phyloP scores from a whole-genome alignment of 305 asterid species.

The Fraxinus nigra region DNA sequence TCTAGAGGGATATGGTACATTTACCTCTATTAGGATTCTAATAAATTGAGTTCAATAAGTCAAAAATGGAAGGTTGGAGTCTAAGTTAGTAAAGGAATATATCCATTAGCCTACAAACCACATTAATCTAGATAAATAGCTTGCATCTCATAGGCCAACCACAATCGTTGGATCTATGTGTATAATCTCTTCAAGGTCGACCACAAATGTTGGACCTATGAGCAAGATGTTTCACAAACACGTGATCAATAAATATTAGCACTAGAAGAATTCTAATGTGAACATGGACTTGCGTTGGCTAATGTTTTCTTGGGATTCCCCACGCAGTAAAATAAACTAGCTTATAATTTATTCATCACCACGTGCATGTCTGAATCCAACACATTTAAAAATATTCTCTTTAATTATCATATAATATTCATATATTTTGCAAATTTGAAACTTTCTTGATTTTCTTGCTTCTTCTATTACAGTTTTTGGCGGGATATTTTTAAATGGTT shows the following conservation, averaged over 20 bases:
- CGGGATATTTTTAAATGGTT: neutral
- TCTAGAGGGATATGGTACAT: neutral
- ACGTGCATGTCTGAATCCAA: neutral
- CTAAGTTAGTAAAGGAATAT: neutral
- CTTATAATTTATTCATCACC: neutral
- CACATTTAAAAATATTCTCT: neutral
- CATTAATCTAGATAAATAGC: too few species aligned
- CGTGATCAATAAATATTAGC: neutral
- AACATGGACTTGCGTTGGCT: neutral
- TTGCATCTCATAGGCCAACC: too few species aligned
- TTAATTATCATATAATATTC: too few species aligned
- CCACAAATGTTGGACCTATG: too few species aligned
- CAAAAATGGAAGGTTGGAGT: neutral
- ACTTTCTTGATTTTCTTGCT: neutral
- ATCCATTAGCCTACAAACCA: too few species aligned
- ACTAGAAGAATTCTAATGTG: neutral
- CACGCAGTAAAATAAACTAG: neutral
- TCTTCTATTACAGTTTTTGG: neutral
- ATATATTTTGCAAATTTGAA: neutral
- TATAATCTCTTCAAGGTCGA: neutral
- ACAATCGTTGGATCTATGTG: neutral
- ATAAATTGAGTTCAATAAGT: neutral
- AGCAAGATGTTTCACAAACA: neutral
- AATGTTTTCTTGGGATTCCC: neutral
- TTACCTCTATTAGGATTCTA: neutral